Base-by-base conservation (phyloP, 2,329 filamentous ascomycete species). In the Stromatinia cepivora region DNA sequence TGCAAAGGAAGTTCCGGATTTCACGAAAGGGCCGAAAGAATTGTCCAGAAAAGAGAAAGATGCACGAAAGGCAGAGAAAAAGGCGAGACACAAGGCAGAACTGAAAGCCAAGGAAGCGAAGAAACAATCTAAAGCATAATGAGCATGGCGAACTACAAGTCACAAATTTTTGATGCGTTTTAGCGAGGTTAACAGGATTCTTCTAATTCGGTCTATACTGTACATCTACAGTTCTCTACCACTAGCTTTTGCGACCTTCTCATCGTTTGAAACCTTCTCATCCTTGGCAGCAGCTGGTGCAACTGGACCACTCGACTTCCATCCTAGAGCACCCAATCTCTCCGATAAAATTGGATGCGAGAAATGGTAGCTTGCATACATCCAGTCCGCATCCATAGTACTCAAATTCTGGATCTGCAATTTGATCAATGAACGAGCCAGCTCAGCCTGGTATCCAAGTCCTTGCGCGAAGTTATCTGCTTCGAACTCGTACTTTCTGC, bases 361-460 rank as follows among this genome's bases (percentile, higher is more conserved):
- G 85, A 96, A 97, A 83, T 99, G 94, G 85, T 98, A 99, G 82
- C 91, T 96, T 67, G 95, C 95, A 81, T 97, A 99, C 87, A 97
- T 89, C 91, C 92, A 97, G 82, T 99, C 96, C 39, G 95, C 95
- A 77, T 99, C 95, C 94, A 99, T 98, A 71, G 92, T 96, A 81
- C 93, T 97, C 75, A 99, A 86, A 79, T 99, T 99, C 84, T 98
- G 94, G 77, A 97, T 93, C 82, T 99, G 96, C 66, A 99, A 91
- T 84, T 97, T 97, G 82, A 99, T 93, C 72, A 99, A 87, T 31
- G 93, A 95, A 72, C 88, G 85, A 56, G 94, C 93, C 66, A 99
- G 89, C 80, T 97, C 90, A 58, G 87, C 83, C 66, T 90, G 88
- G 82, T 94, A 97, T 66, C 95, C 95, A 13, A 97, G 89, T 63